phyloP scores from a whole-genome alignment of 140 eudicot species.

The Stevia rebaudiana region DNA sequence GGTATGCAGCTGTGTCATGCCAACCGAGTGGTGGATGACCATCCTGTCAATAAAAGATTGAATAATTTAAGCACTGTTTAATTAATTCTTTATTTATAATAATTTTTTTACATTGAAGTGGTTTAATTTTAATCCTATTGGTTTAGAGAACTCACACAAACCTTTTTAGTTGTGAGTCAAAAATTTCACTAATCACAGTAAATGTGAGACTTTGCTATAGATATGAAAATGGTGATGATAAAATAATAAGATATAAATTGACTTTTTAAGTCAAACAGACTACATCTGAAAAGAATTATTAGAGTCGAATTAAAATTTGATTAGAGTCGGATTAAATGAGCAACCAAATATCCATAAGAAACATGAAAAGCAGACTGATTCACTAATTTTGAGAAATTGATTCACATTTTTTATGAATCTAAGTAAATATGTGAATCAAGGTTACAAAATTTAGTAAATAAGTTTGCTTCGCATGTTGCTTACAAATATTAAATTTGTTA shows the following conservation, averaged over 20 bases:
- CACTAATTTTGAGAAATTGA: neutral
- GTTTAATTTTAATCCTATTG: neutral
- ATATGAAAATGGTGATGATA: constrained; percentile 4
- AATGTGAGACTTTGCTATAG: neutral
- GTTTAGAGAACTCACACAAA: neutral
- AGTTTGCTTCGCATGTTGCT: neutral
- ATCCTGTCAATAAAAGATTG: constrained; percentile 49
- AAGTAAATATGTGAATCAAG: neutral
- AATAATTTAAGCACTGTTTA: neutral
- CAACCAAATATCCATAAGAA: neutral
- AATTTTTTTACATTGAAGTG: neutral
- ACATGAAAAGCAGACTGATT: neutral
- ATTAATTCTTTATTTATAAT: neutral
- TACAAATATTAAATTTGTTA: neutral
- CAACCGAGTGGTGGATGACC: constrained; percentile 99
- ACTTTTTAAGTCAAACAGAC: neutral
- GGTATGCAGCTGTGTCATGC: constrained; percentile 87
- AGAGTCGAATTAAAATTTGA: neutral
- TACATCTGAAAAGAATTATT: neutral
- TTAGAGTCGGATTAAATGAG: neutral
- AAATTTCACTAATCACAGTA: neutral
- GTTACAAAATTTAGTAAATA: neutral
- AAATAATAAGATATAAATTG: too few species aligned
- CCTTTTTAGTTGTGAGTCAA: neutral
- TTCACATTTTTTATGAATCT: neutral